Conservation (phyloP, 805 yeast species). For the Wickerhamiella australiensis region DNA sequence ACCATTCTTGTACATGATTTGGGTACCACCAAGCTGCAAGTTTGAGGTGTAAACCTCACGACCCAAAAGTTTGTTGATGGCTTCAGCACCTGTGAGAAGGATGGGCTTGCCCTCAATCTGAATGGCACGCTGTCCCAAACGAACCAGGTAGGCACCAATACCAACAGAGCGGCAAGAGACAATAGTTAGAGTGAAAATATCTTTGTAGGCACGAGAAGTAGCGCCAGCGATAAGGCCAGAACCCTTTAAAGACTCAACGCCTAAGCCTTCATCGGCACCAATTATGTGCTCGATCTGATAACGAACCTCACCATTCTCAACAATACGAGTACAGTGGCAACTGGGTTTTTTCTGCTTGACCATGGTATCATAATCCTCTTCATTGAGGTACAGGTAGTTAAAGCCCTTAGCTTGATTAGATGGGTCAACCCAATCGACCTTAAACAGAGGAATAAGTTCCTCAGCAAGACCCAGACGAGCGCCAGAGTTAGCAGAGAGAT, state of each 20-base stretch:
- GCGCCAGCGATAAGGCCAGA: conserved; percentile 99
- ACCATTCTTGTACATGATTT: conserved; percentile 97
- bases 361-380: conserved; percentile 49
- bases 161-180: conserved; percentile 99
- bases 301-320: conserved; percentile 76
- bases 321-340: conserved; percentile 64
- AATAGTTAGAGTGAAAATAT: conserved; percentile 91
- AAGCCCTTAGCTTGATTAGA: conserved; percentile 73
- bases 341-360: conserved; percentile 30
- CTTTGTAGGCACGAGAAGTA: conserved; percentile 93
- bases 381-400: conserved; percentile 69
- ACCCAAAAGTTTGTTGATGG: conserved; percentile 91
- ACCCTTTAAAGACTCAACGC: conserved; percentile 97
- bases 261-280: conserved; percentile 92
- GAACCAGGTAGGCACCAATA: conserved; percentile 97
- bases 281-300: conserved; percentile 70
- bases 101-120: conserved; percentile 99
- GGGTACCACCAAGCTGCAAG: conserved; percentile 97
- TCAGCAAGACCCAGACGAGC: conserved; percentile 98
- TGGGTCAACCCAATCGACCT: conserved; percentile 85
- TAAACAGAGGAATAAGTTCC: conserved; percentile 76
- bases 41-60: conserved; percentile 95
- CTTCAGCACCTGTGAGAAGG: conserved; percentile 97
- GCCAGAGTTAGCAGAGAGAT: conserved; percentile 96
- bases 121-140: conserved; percentile 97